These are phyloP conservation scores for Hylodesmum podocarpum DNA, from an alignment of 306 rosid species.

Conservation along the genomic window DNA sequence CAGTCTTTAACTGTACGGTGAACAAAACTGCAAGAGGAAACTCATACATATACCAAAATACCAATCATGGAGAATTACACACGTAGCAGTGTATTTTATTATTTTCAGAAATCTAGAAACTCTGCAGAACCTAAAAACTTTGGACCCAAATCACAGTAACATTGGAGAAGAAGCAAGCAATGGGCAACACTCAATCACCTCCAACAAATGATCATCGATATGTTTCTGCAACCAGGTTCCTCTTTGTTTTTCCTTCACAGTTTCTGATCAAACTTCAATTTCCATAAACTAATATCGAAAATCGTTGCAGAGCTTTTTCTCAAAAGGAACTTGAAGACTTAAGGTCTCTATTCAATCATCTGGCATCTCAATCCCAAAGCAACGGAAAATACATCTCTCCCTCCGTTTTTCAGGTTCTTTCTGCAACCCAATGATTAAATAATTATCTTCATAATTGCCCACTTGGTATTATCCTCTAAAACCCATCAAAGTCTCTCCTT, in stretches of 20 bases:
- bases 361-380: slow-evolving; percentile 66
- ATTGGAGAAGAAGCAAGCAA: slow-evolving; percentile 2
- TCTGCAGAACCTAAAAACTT: not conserved
- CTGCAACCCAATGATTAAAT: not conserved
- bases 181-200: slow-evolving; percentile 56
- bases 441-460: not conserved
- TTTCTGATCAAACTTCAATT: not conserved
- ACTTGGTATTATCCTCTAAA: not conserved
- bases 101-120: not conserved
- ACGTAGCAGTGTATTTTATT: not conserved
- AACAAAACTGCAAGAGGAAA: too few relatives aligned
- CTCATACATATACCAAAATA: too few relatives aligned
- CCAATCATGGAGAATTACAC: not conserved
- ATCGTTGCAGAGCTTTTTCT: slow-evolving; percentile 67
- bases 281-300: not conserved
- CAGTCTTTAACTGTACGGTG: too few relatives aligned
- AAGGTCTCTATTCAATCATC: slow-evolving; percentile 50
- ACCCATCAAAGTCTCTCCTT: not conserved
- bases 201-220: slow-evolving; percentile 45
- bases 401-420: slow-evolving; percentile 69
- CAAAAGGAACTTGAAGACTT: slow-evolving; percentile 64
- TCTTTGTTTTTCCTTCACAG: not conserved
- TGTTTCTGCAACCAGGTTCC: slow-evolving; percentile 68
- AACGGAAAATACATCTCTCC: slow-evolving; percentile 49
- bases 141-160: not conserved